Evolutionary conservation across 768 basidiomycete genomes (phyloP).

Genomic region (Tulasnella sp.): DNA sequence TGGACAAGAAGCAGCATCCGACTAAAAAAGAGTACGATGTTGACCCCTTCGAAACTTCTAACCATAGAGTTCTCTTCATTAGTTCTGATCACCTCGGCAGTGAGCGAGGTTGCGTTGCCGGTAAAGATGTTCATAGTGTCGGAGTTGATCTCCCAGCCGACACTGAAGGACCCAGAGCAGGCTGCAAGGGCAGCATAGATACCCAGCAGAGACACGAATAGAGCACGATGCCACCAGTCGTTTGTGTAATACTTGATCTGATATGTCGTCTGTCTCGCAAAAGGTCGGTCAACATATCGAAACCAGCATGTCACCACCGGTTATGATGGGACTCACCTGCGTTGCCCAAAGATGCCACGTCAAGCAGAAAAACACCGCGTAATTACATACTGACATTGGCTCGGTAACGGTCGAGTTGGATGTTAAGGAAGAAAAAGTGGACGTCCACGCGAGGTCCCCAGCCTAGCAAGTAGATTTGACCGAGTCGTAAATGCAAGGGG

Average conservation of each 20-base stretch:
- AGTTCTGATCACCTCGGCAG: neutral
- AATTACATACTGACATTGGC: neutral
- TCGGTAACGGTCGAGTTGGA: neutral
- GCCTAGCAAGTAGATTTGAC: too few relatives aligned
- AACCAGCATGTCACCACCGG: neutral
- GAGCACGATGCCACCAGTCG: constrained; percentile 1
- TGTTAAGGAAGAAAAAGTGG: neutral
- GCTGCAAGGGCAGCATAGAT: neutral
- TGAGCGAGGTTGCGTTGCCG: neutral
- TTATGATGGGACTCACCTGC: neutral
- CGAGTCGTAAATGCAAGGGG: too few relatives aligned
- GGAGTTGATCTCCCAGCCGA: neutral
- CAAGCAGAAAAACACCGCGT: neutral
- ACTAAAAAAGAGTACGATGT: neutral
- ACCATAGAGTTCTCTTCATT: neutral
- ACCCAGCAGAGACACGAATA: neutral
- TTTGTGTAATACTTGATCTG: neutral
- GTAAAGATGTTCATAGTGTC: neutral
- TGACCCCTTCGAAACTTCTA: neutral
- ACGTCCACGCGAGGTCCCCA: neutral
- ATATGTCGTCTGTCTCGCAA: neutral
- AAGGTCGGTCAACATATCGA: neutral
- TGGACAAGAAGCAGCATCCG: neutral
- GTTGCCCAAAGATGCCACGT: neutral
- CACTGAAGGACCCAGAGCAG: neutral